Conservation (phyloP, 2,329 filamentous ascomycete genomes). For the Zelopaecilomyces penicillatus region DNA sequence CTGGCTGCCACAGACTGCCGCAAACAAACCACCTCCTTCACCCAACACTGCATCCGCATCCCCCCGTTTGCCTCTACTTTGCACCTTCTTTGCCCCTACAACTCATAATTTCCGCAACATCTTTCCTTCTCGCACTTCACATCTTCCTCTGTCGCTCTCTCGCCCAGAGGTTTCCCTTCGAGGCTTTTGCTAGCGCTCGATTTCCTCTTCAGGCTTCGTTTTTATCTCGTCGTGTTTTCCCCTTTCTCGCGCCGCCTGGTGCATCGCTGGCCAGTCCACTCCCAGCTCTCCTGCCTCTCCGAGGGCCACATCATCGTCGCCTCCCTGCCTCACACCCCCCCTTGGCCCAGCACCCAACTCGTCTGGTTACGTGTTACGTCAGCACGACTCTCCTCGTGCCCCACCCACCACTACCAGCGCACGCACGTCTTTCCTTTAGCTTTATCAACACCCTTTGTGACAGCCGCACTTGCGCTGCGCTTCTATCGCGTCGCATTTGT, state of each 20-base stretch:
- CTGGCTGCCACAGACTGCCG: constrained; percentile 9
- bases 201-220: constrained; percentile 10
- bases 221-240: constrained; percentile 8
- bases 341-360: constrained; percentile 9
- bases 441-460: constrained; percentile 6
- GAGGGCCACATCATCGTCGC: constrained; percentile 26
- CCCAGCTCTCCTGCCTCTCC: constrained; percentile 8
- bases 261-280: constrained; percentile 8
- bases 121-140: constrained; percentile 17
- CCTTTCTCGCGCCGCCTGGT: constrained; percentile 5
- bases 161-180: constrained; percentile 20
- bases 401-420: constrained; percentile 5
- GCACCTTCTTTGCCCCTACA: constrained; percentile 12
- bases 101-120: constrained; percentile 6
- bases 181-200: constrained; percentile 45
- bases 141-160: constrained; percentile 16
- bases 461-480: not conserved
- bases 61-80: constrained; percentile 3
- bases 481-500: constrained; percentile 1
- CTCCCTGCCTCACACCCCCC: constrained; percentile 17
- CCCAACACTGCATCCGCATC: constrained; percentile 11
- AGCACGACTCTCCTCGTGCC: constrained; percentile 17
- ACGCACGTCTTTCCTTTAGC: constrained; percentile 4
- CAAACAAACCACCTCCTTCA: constrained; percentile 21
- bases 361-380: constrained; percentile 22